Evolutionary conservation across 495 filamentous ascomycete genomes (phyloP).

Genomic region (Thermochaetoides thermophila): DNA sequence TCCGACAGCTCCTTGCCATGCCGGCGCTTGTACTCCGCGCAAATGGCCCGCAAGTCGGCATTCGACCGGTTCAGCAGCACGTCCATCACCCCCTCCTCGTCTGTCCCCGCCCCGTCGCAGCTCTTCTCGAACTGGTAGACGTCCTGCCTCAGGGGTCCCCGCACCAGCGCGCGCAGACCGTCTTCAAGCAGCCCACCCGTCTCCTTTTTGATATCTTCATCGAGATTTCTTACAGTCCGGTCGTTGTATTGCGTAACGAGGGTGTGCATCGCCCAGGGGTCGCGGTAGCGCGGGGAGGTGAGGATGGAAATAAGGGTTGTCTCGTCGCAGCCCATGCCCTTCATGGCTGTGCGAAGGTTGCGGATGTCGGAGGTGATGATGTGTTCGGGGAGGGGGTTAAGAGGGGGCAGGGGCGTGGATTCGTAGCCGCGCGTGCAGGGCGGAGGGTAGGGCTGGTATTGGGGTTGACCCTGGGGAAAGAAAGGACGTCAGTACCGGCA

Average conservation of each 20-base stretch:
- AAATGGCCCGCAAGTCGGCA: slow-evolving; percentile 72
- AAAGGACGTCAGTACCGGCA: slow-evolving; percentile 4
- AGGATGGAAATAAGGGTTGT: slow-evolving; percentile 52
- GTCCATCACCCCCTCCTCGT: slow-evolving; percentile 74
- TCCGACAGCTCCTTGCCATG: slow-evolving; percentile 45
- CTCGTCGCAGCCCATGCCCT: slow-evolving; percentile 84
- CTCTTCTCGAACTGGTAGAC: slow-evolving; percentile 47
- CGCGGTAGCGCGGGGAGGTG: slow-evolving; percentile 42
- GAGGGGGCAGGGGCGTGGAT: slow-evolving; percentile 40
- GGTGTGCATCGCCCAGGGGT: slow-evolving; percentile 56
- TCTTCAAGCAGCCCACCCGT: slow-evolving; percentile 56
- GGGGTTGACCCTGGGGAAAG: slow-evolving; percentile 5
- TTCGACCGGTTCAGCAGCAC: slow-evolving; percentile 70
- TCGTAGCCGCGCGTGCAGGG: slow-evolving; percentile 12
- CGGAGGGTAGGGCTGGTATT: slow-evolving; percentile 11
- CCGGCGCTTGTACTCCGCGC: slow-evolving; percentile 51
- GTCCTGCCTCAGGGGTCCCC: slow-evolving; percentile 65
- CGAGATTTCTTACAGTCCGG: slow-evolving; percentile 47
- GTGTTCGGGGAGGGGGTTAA: slow-evolving; percentile 47
- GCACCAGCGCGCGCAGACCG: slow-evolving; percentile 52
- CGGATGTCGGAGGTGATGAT: slow-evolving; percentile 54
- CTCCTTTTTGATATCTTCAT: slow-evolving; percentile 63
- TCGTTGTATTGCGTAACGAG: slow-evolving; percentile 51
- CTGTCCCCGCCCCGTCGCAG: slow-evolving; percentile 67
- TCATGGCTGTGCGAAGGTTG: slow-evolving; percentile 65